Conservation (phyloP, 805 yeast species). For the Metschnikowia matae region DNA sequence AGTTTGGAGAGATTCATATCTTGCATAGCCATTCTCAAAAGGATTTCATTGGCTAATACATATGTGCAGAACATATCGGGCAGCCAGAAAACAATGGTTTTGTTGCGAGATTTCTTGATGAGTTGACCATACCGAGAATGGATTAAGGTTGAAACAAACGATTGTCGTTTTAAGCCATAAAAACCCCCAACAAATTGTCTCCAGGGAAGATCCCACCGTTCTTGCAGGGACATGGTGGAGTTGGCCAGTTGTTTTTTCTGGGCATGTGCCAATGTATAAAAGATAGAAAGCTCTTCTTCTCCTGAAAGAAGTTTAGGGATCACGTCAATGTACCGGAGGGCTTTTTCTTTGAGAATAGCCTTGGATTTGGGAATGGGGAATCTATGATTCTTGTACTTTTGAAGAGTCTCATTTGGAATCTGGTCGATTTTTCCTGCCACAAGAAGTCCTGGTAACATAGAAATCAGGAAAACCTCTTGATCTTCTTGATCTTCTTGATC, state of each 20-base stretch:
- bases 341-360: constrained; percentile 25
- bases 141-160: constrained; percentile 44
- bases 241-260: constrained; percentile 36
- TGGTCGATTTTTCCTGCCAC: constrained; percentile 5
- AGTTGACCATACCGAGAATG: constrained; percentile 23
- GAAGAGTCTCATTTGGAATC: constrained; percentile 1
- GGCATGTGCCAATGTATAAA: constrained; percentile 47
- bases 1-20: constrained; percentile 39
- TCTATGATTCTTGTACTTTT: constrained; percentile 16
- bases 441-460: constrained; percentile 6
- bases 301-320: constrained; percentile 45
- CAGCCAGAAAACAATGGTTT: constrained; percentile 60
- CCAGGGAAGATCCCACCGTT: constrained; percentile 45
- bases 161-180: constrained; percentile 57
- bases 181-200: constrained; percentile 52
- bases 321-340: constrained; percentile 23
- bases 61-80: constrained; percentile 49
- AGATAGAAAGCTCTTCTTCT: constrained; percentile 38
- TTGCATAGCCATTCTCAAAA: constrained; percentile 46
- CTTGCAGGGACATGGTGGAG: constrained; percentile 43
- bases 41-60: constrained; percentile 61
- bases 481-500: no score
- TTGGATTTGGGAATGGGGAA: constrained; percentile 27
- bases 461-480: not conserved
- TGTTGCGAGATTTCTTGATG: constrained; percentile 23